Conservation (phyloP, 495 filamentous ascomycete genomes). For the Aspergillus wentii region DNA sequence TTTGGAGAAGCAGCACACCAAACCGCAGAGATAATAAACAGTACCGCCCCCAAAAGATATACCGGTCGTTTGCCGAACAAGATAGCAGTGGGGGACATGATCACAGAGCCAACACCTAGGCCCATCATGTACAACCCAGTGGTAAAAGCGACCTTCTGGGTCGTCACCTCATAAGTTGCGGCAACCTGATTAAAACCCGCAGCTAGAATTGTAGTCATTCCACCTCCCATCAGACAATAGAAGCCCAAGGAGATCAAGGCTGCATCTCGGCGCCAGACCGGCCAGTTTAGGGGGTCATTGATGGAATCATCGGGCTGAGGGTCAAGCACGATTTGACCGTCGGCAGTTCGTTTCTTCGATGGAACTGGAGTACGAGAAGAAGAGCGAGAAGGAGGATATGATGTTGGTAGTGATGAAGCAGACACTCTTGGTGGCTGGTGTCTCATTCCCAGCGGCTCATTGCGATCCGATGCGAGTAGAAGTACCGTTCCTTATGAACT, state of each 20-base stretch:
- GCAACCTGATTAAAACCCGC: constrained; percentile 87
- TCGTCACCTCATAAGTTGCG: constrained; percentile 60
- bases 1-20: constrained; percentile 86
- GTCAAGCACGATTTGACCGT: constrained; percentile 84
- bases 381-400: constrained; percentile 43
- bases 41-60: constrained; percentile 70
- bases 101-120: constrained; percentile 74
- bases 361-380: constrained; percentile 29
- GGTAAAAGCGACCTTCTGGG: constrained; percentile 76
- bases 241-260: constrained; percentile 82
- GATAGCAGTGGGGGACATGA: constrained; percentile 88
- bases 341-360: constrained; percentile 68
- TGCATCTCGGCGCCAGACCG: constrained; percentile 71
- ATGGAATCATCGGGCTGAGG: constrained; percentile 87
- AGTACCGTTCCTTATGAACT: constrained; percentile 65
- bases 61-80: constrained; percentile 88
- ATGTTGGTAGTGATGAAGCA: constrained; percentile 64
- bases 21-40: constrained; percentile 72
- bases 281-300: constrained; percentile 96
- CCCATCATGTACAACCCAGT: constrained; percentile 97
- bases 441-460: constrained; percentile 75
- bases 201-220: constrained; percentile 86
- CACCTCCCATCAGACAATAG: constrained; percentile 89
- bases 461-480: constrained; percentile 67
- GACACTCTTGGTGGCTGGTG: constrained; percentile 73